These are phyloP conservation scores for Epichloe brachyelytri DNA, from an alignment of 2,329 filamentous ascomycete genomes.

Conservation along the genomic window DNA sequence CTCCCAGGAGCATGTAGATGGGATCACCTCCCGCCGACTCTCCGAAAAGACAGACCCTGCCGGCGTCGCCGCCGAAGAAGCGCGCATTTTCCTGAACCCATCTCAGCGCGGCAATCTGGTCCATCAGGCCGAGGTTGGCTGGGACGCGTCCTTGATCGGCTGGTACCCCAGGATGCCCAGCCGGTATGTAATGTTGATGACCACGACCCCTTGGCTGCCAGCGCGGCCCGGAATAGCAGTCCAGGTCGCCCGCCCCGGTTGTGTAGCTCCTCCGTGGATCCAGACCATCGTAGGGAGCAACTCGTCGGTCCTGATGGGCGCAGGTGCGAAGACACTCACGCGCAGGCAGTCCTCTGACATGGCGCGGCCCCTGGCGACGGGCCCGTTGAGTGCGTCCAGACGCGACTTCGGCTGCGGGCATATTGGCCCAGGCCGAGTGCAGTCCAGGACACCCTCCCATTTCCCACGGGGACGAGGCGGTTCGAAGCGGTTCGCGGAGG, in stretches of 20 bases:
- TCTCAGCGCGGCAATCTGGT: conserved; percentile 44
- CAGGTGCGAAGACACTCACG: conserved; percentile 7
- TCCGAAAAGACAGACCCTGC: conserved; percentile 36
- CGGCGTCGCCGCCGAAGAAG: conserved; percentile 51
- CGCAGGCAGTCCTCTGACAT: conserved; percentile 8
- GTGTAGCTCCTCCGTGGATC: conserved; percentile 13
- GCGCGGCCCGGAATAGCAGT: conserved; percentile 5
- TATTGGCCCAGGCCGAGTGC: conserved; percentile 7
- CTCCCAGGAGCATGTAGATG: too few species aligned
- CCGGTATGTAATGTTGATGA: conserved; percentile 23
- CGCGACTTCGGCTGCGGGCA: conserved; percentile 8
- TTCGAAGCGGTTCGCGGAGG: conserved; percentile 8
- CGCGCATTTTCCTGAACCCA: conserved; percentile 53
- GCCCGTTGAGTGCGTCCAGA: too few species aligned
- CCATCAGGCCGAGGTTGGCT: conserved; percentile 45
- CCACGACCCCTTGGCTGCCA: conserved; percentile 10
- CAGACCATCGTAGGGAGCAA: conserved; percentile 13
- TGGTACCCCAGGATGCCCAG: conserved; percentile 23
- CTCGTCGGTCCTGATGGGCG: not conserved
- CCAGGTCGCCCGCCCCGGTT: conserved; percentile 7
- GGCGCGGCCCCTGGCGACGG: too few species aligned
- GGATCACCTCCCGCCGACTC: not conserved
- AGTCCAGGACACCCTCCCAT: conserved; percentile 6
- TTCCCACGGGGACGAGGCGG: conserved; percentile 1
- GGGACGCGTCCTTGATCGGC: conserved; percentile 10